Conservation (phyloP, 805 yeast species). For the Tetrapisispora namnaoensis region DNA sequence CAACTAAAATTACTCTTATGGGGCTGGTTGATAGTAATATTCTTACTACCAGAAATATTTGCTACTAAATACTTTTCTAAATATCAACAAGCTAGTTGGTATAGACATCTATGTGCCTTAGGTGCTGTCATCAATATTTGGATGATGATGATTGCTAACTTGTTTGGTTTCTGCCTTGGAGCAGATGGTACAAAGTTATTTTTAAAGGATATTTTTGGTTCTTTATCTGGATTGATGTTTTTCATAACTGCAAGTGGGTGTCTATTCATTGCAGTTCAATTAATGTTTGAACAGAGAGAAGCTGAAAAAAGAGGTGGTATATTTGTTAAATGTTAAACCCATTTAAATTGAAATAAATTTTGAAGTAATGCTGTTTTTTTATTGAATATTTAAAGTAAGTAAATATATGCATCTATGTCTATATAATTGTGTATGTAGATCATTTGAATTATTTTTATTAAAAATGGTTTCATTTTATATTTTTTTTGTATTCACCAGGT, state of each 20-base stretch:
- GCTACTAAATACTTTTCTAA: slow-evolving; percentile 38
- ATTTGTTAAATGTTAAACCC: slow-evolving; percentile 55
- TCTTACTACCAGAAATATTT: slow-evolving; percentile 74
- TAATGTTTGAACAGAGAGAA: slow-evolving; percentile 90
- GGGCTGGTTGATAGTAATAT: slow-evolving; percentile 92
- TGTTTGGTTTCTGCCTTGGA: slow-evolving; percentile 92
- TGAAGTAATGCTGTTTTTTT: background rate
- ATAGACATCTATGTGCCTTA: slow-evolving; percentile 67
- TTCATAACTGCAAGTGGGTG: slow-evolving; percentile 50
- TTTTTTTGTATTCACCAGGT: slow-evolving; percentile 70
- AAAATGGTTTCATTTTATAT: background rate
- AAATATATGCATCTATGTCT: background rate
- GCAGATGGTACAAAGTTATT: slow-evolving; percentile 68
- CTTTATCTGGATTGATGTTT: slow-evolving; percentile 57
- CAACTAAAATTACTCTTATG: slow-evolving; percentile 76
- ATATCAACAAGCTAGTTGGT: slow-evolving; percentile 50
- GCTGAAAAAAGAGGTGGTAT: slow-evolving; percentile 77
- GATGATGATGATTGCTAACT: slow-evolving; percentile 96
- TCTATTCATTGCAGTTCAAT: slow-evolving; percentile 77
- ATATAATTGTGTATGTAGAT: background rate
- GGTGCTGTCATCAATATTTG: slow-evolving; percentile 89
- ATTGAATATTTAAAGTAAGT: background rate
- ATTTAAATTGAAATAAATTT: too few species aligned
- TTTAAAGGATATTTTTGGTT: slow-evolving; percentile 59
- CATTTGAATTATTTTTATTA: background rate